Base-by-base conservation (phyloP, 176 grass and related monocot genomes). In the Oryza punctata region DNA sequence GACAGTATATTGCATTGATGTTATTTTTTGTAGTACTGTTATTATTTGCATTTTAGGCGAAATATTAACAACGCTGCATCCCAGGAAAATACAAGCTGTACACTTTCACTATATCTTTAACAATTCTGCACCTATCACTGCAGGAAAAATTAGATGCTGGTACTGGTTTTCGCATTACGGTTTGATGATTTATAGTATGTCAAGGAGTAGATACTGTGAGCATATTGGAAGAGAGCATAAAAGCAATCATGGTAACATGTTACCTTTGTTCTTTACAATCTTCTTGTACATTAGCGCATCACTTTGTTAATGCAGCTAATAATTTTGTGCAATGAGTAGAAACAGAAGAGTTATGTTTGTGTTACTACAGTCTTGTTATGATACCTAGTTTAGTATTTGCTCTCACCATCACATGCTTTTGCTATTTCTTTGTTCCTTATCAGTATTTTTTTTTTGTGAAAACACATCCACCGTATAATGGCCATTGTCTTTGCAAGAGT, bases 221-320 rank as follows among this genome's bases (percentile, higher is more conserved):
- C 35, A 90, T 85, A 98, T 98, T 95, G 96, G 89, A 88, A 89
- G 96, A 75, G 96, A 98, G 80, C 96, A 98, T 81, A 98, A 98
- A 91, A 90, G 96, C 91, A 98, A 98, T 86, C 96, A 98, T 82
- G 93, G 96, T 95, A 92, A 75, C 40, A 86, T 72, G 30, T 70
- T 21, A 15, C 21, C 7, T 26, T 81, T 19, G 12, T 6, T 72
- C 33, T 71, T 60, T 16, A 59, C 67, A 18, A 77, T 67, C 18
- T 44, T 79, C 13, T 44, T 57, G 45, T 3, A 29, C 21, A 37
- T 66, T 25, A 38, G 7, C 49, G 8, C 40, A 47, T 50, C 25
- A 57, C 9, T 67, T 84, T 69, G 18, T 75, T 47, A 67, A 70
- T 6, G 27, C 27, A 78, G 40, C 44, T 74, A 7, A 13, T 19